Conservation (phyloP, 75 land plant genomes). For the Adiantum capillusveneris region DNA sequence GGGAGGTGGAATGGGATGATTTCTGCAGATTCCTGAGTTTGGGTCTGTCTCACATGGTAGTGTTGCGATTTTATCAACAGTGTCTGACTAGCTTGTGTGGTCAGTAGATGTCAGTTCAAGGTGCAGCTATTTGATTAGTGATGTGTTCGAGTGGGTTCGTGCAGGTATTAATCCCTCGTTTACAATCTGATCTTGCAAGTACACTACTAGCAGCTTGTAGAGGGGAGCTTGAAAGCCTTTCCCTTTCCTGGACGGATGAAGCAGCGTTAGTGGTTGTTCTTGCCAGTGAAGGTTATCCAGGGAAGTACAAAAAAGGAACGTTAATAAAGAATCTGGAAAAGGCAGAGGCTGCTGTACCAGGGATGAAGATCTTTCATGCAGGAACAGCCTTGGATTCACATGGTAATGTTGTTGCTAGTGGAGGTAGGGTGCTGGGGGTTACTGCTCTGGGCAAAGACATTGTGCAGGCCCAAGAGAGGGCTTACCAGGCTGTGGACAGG, state of each 20-base stretch:
- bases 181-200: slow-evolving; percentile 87
- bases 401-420: slow-evolving; percentile 67
- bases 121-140: no score
- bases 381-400: slow-evolving; percentile 63
- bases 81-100: no score
- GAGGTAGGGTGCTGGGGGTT: slow-evolving; percentile 89
- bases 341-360: slow-evolving; percentile 59
- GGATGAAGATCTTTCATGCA: slow-evolving; percentile 87
- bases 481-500: slow-evolving; percentile 65
- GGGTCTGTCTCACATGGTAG: no score
- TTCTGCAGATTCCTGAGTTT: no score
- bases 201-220: slow-evolving; percentile 83
- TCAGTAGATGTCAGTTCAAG: no score
- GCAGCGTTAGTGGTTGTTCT: slow-evolving; percentile 89
- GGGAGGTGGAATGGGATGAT: no score
- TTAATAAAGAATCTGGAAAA: slow-evolving; percentile 69
- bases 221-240: slow-evolving; percentile 48
- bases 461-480: slow-evolving; percentile 66
- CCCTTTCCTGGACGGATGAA: slow-evolving; percentile 67
- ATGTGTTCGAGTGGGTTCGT: neutral
- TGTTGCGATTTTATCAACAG: no score
- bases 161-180: slow-evolving; percentile 71
- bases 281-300: slow-evolving; percentile 95
- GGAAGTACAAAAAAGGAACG: slow-evolving; percentile 60
- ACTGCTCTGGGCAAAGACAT: slow-evolving; percentile 83